Evolutionary conservation across 2,329 filamentous ascomycete species (phyloP), one percentile per base, ranked within the genome.

Genomic region (Talaromyces pinophilus): DNA sequence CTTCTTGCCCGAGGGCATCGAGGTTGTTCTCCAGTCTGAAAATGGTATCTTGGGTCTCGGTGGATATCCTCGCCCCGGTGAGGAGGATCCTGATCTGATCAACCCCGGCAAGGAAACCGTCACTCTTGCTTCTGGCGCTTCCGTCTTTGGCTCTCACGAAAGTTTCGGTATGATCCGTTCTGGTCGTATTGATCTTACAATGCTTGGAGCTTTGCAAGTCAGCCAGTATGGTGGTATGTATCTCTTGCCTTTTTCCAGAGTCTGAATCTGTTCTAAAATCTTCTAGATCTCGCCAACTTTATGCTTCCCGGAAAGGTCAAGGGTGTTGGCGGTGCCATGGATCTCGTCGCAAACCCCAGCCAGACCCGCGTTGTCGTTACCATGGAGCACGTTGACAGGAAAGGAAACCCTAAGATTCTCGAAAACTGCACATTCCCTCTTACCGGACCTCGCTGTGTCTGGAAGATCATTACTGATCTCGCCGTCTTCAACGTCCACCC

Each of bases 21-120:
- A 90, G 69, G 92, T 96, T 48, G 91, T 92, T 85, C 86, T 96
- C 62, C 92, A 96, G 77, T 92, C 89, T 0, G 92, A 96, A 80
- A 96, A 96, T 77, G 92, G 92, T 46, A 90, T 96, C 69, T 79
- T 96, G 3, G 92, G 92, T 59, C 92, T 96, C 70, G 92, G 92
- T 0, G 86, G 90, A 3, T 94, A 95, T 78, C 92, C 92, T 2
- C 79, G 79, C 71, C 87, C 87, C 6, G 86, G 87, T 67, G 88
- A 88, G 13, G 83, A 91, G 69, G 92, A 95, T 74, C 82, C 90
- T 8, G 91, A 94, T 71, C 86, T 93, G 68, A 90, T 95, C 81
- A 96, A 95, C 75, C 92, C 92, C 0, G 92, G 92, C 69, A 96
- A 96, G 77, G 92, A 96, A 79, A 96, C 92, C 1, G 91, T 93